Evolutionary conservation across 2,329 filamentous ascomycete genomes (phyloP).

Genomic region (Acrocalymma vagum): DNA sequence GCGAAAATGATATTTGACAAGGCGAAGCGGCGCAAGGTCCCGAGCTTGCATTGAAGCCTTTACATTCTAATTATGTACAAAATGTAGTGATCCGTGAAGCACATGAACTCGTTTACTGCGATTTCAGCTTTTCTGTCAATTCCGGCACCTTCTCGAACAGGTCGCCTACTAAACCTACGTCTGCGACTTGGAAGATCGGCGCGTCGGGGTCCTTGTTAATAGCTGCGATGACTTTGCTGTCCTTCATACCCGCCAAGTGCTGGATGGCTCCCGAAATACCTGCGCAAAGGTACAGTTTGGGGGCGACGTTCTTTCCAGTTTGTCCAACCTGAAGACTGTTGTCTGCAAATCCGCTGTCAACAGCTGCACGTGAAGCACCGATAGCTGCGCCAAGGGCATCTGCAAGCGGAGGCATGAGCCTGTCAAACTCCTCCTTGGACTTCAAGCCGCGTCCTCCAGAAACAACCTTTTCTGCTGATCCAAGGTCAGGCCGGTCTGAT

Average conservation of each 20-base stretch:
- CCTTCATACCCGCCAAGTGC: conserved; percentile 99
- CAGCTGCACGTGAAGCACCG: conserved; percentile 91
- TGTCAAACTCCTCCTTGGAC: conserved; percentile 97
- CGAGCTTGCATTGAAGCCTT: neutral
- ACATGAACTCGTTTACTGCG: conserved; percentile 26
- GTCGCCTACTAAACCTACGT: conserved; percentile 94
- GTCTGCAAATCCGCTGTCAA: conserved; percentile 97
- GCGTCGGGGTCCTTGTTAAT: conserved; percentile 99
- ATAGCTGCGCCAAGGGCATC: conserved; percentile 95
- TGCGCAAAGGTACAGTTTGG: conserved; percentile 92
- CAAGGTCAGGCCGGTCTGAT: conserved; percentile 92
- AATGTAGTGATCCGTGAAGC: conserved; percentile 12
- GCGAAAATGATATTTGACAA: too few species aligned
- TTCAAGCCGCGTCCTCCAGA: conserved; percentile 94
- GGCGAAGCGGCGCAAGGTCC: too few species aligned
- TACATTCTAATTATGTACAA: conserved; percentile 19
- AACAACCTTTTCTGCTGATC: conserved; percentile 88
- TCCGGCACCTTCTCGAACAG: conserved; percentile 96
- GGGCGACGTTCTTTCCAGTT: conserved; percentile 98
- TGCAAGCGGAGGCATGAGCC: conserved; percentile 88
- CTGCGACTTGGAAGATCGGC: conserved; percentile 97
- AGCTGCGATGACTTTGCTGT: conserved; percentile 98
- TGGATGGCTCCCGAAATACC: conserved; percentile 98
- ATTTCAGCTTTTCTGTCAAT: conserved; percentile 91
- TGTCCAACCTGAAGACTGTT: conserved; percentile 98